These are phyloP conservation scores for Alternaria sp. DNA, from an alignment of 2,329 filamentous ascomycete species.

Conservation along the genomic window DNA sequence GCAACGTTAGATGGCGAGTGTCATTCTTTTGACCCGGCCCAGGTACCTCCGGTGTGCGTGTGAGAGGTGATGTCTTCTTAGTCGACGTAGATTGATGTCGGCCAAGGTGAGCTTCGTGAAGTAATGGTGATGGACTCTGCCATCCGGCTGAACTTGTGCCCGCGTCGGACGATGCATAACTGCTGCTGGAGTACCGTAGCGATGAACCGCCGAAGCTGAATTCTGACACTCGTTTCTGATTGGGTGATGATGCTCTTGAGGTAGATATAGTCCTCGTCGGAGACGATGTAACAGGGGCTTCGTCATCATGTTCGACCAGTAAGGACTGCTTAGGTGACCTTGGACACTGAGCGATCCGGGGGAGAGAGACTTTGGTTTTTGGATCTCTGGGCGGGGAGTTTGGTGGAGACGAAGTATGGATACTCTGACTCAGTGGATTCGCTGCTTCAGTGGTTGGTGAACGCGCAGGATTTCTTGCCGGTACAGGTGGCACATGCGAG, in stretches of 20 bases:
- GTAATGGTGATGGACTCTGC: slow-evolving; percentile 17
- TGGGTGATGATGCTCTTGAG: slow-evolving; percentile 20
- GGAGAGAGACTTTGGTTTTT: slow-evolving; percentile 12
- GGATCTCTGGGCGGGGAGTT: slow-evolving; percentile 1
- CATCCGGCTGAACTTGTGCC: slow-evolving; percentile 25
- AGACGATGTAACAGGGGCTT: slow-evolving; percentile 15
- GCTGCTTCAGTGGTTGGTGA: slow-evolving; percentile 21
- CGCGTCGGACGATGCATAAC: slow-evolving; percentile 85
- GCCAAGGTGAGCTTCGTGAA: slow-evolving; percentile 18
- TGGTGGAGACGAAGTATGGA: neutral
- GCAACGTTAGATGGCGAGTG: slow-evolving; percentile 24
- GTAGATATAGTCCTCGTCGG: slow-evolving; percentile 8
- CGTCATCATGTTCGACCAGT: slow-evolving; percentile 10
- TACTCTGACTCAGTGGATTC: neutral
- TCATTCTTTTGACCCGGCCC: slow-evolving; percentile 21
- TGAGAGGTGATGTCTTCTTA: slow-evolving; percentile 20
- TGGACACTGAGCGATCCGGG: slow-evolving; percentile 12
- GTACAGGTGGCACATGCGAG: slow-evolving; percentile 20
- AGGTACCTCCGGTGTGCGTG: slow-evolving; percentile 25
- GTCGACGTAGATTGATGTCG: slow-evolving; percentile 22
- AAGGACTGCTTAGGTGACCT: slow-evolving; percentile 8
- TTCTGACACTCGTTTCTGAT: slow-evolving; percentile 34
- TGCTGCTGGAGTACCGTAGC: slow-evolving; percentile 82
- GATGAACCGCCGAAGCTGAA: slow-evolving; percentile 68
- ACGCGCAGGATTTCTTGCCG: slow-evolving; percentile 26